Conservation (phyloP, 257 asterid genomes). For the Henckelia pumila region DNA sequence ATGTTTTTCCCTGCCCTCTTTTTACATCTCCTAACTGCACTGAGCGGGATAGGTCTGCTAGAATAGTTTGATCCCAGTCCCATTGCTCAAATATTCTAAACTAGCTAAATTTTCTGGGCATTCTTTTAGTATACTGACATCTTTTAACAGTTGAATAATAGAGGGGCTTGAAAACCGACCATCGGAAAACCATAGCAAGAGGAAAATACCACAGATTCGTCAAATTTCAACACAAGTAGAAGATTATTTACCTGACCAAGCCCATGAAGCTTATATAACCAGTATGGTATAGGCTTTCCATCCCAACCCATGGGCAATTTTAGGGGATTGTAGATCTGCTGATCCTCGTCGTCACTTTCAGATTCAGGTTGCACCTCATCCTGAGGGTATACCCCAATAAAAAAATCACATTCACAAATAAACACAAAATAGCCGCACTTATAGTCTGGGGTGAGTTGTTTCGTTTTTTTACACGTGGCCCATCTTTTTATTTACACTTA, state of each 20-base stretch:
- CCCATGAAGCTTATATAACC: constrained; percentile 98
- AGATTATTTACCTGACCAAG: constrained; percentile 83
- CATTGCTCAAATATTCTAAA: neutral
- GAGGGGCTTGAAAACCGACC: neutral
- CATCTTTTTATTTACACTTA: neutral
- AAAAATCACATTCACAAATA: constrained; percentile 3
- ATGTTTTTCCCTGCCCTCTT: neutral
- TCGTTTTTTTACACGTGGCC: neutral
- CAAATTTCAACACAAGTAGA: constrained; percentile 1
- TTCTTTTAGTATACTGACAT: neutral
- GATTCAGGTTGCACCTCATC: constrained; percentile 87
- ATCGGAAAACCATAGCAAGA: neutral
- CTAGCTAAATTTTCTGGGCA: neutral
- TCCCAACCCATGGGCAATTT: constrained; percentile 99
- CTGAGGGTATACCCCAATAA: constrained; percentile 43
- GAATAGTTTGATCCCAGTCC: neutral
- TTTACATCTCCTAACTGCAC: neutral
- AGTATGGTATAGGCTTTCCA: constrained; percentile 98
- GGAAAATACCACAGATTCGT: neutral
- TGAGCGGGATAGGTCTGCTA: neutral
- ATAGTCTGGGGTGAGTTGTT: neutral
- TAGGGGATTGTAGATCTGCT: constrained; percentile 96
- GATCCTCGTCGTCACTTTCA: constrained; percentile 97
- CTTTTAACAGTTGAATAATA: no score
- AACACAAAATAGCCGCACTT: neutral